These are phyloP conservation scores for Auricularia cornea DNA, from an alignment of 768 basidiomycete species.

Conservation along the genomic window DNA sequence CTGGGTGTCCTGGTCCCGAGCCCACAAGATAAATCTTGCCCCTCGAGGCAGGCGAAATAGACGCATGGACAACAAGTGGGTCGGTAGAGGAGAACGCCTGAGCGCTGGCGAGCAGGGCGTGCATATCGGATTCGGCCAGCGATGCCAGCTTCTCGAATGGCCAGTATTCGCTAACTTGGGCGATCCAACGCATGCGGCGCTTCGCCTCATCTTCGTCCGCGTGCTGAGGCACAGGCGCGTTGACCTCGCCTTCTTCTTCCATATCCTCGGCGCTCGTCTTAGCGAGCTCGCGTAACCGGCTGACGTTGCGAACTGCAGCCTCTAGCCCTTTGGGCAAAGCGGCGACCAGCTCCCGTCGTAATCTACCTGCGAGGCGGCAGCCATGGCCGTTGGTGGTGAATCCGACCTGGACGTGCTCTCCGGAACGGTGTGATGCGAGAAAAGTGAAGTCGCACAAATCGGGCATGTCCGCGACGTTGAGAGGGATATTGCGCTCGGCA, in stretches of 20 bases:
- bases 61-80: background rate
- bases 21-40: conserved; percentile 89
- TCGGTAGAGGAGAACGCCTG: background rate
- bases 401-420: conserved; percentile 48
- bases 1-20: conserved; percentile 92
- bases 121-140: conserved; percentile 63
- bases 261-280: conserved; percentile 29
- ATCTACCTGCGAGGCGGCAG: conserved; percentile 71
- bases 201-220: conserved; percentile 25
- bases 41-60: conserved; percentile 14
- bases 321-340: conserved; percentile 66
- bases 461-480: conserved; percentile 85
- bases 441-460: conserved; percentile 86
- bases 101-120: conserved; percentile 36
- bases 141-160: conserved; percentile 65
- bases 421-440: conserved; percentile 67
- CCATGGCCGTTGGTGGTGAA: conserved; percentile 90
- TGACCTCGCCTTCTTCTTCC: conserved; percentile 23
- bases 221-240: conserved; percentile 4
- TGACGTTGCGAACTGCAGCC: conserved; percentile 64
- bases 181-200: conserved; percentile 84
- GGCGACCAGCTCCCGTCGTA: conserved; percentile 76
- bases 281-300: conserved; percentile 54
- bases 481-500: conserved; percentile 49
- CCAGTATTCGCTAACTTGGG: conserved; percentile 97